These are phyloP conservation scores for Vanrija pseudolonga DNA, from an alignment of 1,284 basidiomycete genomes.

Conservation along the genomic window DNA sequence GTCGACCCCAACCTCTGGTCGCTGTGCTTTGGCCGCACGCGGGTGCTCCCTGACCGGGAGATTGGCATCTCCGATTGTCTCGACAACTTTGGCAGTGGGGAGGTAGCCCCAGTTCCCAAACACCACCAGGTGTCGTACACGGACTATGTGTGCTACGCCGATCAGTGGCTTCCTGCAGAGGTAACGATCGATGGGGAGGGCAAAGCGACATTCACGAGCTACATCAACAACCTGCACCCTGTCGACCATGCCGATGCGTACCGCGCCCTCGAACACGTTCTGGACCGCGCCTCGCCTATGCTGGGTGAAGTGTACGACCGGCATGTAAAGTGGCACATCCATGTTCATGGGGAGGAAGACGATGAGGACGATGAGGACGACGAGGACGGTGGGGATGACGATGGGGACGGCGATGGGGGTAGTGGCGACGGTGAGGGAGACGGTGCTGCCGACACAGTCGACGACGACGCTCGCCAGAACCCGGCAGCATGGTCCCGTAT, in stretches of 20 bases:
- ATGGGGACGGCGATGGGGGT: too few species aligned
- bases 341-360: too few species aligned
- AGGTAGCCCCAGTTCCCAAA: neutral
- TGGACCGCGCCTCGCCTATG: slow-evolving; percentile 1
- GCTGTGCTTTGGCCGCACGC: slow-evolving; percentile 9
- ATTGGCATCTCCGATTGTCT: neutral
- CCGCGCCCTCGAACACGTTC: neutral
- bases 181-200: neutral
- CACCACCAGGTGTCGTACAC: slow-evolving; percentile 1
- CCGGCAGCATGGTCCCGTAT: neutral
- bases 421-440: too few species aligned
- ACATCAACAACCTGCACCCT: slow-evolving; percentile 1
- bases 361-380: too few species aligned
- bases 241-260: neutral
- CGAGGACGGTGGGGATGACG: too few species aligned
- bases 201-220: neutral
- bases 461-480: neutral
- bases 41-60: slow-evolving; percentile 1
- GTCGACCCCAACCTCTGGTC: slow-evolving; percentile 14
- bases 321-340: too few species aligned
- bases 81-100: slow-evolving; percentile 1
- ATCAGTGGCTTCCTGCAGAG: slow-evolving; percentile 15
- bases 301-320: too few species aligned
- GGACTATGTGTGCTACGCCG: slow-evolving; percentile 8
- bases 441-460: neutral